Evolutionary conservation across 2,329 filamentous ascomycete genomes (phyloP), one percentile per base, ranked within the genome.

Genomic region (Aspergillus sergii): DNA sequence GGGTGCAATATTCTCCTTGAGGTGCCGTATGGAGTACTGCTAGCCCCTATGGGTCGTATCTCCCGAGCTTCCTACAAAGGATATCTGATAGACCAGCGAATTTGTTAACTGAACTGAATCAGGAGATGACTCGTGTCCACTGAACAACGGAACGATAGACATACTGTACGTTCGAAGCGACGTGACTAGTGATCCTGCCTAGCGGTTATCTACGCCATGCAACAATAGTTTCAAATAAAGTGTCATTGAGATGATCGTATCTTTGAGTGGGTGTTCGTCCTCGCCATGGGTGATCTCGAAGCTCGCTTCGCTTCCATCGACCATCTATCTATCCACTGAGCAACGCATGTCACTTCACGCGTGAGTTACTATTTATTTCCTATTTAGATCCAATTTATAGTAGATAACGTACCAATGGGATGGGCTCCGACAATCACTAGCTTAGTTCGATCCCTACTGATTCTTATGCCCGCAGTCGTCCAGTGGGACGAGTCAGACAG

Each of bases 211-310:
- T 30, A 51, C 48, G 28, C 48, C 26, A 51, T 51, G 48, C 39
- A 60, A 62, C 60, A 62, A 62, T 62, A 62, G 36, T 62, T 43
- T 62, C 51, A 36, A 32, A 43, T 43, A 43, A 51, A 58, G 39
- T 50, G 32, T 10, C 46, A 34, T n/a, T 51, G 8, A 11, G 26
- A 30, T 30, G 26, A 30, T 51, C 23, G 3, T 26, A 28, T 48
- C 4, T 8, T 30, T 26, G n/a, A 12, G 28, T n/a, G 48, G 48
- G 48, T 51, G 48, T 34, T 51, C 48, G 14, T 51, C 28, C 16
- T 32, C 28, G 1, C 28, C 28, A 32, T 51, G 26, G 28, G 28
- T 51, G 19, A 34, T 51, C 48, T 51, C 28, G 48, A 32, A 51
- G 48, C 28, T 34, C 8, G 28, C 48, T 30, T 30, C 46, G 26